Conservation (phyloP, 108 stramenopile species). For the Aurantiochytrium sp. region DNA sequence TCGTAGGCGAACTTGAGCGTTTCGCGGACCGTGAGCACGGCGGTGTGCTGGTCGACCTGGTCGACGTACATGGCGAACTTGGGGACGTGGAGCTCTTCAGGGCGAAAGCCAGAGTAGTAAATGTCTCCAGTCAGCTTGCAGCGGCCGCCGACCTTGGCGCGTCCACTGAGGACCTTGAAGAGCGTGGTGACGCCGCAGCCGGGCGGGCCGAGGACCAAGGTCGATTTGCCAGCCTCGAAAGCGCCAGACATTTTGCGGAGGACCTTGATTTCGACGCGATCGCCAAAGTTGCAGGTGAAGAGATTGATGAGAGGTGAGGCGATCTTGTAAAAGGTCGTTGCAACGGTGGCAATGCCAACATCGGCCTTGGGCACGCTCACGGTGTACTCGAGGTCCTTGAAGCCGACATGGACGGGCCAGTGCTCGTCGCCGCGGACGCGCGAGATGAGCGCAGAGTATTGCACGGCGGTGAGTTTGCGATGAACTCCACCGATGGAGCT, state of each 20-base stretch:
- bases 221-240: constrained; percentile 61
- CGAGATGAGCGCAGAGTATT: not conserved
- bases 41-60: constrained; percentile 1
- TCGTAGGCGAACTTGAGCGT: constrained; percentile 9
- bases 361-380: not conserved
- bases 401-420: not conserved
- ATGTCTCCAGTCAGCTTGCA: not conserved
- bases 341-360: not conserved
- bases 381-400: not conserved
- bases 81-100: not conserved
- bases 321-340: not conserved
- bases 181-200: constrained; percentile 62
- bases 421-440: not conserved
- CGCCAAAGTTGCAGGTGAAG: not conserved
- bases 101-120: not conserved
- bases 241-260: not conserved
- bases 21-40: constrained; percentile 22
- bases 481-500: not conserved
- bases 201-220: constrained; percentile 73
- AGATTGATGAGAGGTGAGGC: not conserved
- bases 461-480: not conserved
- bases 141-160: not conserved
- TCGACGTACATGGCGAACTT: not conserved
- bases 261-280: not conserved
- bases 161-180: not conserved